These are phyloP conservation scores for Lactarius sp. DNA, from an alignment of 768 basidiomycete species.

Conservation along the genomic window DNA sequence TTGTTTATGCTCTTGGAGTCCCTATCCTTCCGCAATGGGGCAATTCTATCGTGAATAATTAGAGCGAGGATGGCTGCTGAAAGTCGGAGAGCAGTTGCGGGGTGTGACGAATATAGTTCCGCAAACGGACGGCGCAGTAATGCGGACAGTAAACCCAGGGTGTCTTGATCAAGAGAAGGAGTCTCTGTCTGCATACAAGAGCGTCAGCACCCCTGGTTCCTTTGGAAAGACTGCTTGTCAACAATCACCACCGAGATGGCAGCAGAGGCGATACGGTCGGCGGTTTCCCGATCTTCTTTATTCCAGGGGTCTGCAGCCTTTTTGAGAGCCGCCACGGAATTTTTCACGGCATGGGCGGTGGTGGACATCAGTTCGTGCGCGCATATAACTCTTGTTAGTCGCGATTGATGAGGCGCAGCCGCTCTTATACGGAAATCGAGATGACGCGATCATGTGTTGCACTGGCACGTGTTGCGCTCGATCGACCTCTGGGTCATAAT, in stretches of 20 bases:
- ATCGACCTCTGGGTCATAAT: not conserved
- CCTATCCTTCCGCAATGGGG: conserved; percentile 1
- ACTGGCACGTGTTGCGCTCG: no score
- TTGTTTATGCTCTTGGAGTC: not conserved
- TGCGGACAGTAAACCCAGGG: not conserved
- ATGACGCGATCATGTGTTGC: conserved; percentile 15
- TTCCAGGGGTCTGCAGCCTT: conserved; percentile 25
- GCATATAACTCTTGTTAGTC: conserved; percentile 14
- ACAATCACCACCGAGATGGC: conserved; percentile 19
- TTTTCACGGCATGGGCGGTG: conserved; percentile 7
- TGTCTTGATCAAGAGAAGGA: not conserved
- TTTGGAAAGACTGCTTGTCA: not conserved
- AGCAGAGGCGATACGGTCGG: conserved; percentile 15
- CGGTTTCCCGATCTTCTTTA: conserved; percentile 19
- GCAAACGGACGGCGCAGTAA: conserved; percentile 21
- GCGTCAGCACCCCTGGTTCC: not conserved
- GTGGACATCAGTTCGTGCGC: conserved; percentile 14
- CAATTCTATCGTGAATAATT: conserved; percentile 19
- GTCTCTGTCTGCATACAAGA: not conserved
- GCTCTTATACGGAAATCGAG: no score
- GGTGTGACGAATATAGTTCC: conserved; percentile 18
- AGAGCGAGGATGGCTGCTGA: conserved; percentile 19
- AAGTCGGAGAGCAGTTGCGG: conserved; percentile 21
- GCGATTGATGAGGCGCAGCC: not conserved
- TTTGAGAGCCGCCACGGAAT: conserved; percentile 17